Evolutionary conservation across 768 basidiomycete genomes (phyloP).

Genomic region (Mycena belliarum): DNA sequence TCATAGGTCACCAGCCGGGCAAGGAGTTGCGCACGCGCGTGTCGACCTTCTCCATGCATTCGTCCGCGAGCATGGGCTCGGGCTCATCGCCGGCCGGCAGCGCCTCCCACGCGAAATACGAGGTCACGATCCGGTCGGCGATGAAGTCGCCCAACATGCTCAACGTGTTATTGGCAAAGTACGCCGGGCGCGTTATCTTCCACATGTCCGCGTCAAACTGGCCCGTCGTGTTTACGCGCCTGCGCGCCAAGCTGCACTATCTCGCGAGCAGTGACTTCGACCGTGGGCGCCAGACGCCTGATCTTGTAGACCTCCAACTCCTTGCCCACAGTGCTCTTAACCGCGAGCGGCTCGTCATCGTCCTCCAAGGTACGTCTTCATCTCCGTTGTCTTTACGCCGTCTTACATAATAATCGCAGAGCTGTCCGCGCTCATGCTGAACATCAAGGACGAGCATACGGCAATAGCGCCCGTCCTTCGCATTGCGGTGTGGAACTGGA

Average conservation of each 20-base stretch:
- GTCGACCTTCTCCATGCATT: conserved; percentile 1
- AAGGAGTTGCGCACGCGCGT: neutral
- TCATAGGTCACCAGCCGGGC: conserved; percentile 14
- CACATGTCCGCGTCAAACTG: conserved; percentile 89
- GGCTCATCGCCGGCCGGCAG: conserved; percentile 43
- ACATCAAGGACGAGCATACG: conserved; percentile 76
- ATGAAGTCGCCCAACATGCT: conserved; percentile 56
- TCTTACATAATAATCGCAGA: conserved; percentile 43
- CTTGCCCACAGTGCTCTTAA: conserved; percentile 80
- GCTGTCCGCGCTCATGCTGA: conserved; percentile 77
- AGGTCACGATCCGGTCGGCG: conserved; percentile 63
- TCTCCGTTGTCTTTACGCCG: neutral
- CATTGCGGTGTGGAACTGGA: conserved; percentile 88
- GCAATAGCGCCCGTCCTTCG: conserved; percentile 75
- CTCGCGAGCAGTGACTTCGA: conserved; percentile 44
- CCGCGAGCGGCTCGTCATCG: conserved; percentile 61
- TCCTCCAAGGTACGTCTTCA: conserved; percentile 61
- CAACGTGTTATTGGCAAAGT: conserved; percentile 65
- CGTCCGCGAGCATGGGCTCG: conserved; percentile 26
- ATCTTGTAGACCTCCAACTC: conserved; percentile 74
- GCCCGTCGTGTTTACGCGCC: conserved; percentile 69
- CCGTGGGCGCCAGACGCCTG: conserved; percentile 43
- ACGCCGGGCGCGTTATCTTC: conserved; percentile 78
- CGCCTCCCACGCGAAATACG: conserved; percentile 45
- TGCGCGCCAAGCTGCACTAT: conserved; percentile 67